Conservation (phyloP, 2,329 filamentous ascomycete species). For the Pyrenophora teres region DNA sequence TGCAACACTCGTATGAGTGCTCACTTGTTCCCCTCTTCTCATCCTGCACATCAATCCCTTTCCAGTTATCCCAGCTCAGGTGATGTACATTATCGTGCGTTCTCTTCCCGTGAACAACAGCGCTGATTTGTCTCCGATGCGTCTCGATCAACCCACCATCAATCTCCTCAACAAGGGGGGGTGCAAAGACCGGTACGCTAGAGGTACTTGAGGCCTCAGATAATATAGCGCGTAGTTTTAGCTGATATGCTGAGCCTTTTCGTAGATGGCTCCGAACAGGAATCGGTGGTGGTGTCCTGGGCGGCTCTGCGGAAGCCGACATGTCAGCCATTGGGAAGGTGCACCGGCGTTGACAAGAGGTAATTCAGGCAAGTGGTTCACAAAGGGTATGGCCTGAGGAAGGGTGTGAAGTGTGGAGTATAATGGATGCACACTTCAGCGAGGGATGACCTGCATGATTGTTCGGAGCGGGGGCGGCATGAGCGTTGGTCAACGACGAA, state of each 20-base stretch:
- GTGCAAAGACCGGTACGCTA: not conserved
- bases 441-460: conserved; percentile 2
- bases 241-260: not conserved
- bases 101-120: not conserved
- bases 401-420: not conserved
- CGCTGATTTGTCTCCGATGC: conserved; percentile 1
- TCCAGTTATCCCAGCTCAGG: too few relatives aligned
- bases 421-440: conserved; percentile 3
- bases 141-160: conserved; percentile 4
- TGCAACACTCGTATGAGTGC: too few relatives aligned
- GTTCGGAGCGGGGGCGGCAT: not conserved
- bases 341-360: not conserved
- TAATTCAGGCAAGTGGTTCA: not conserved
- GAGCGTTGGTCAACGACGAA: conserved; percentile 4
- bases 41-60: too few relatives aligned
- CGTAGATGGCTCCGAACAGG: conserved; percentile 10
- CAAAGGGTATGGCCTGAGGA: not conserved
- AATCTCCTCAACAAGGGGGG: not conserved
- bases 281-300: conserved; percentile 6
- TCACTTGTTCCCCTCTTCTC: too few relatives aligned
- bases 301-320: conserved; percentile 1
- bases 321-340: conserved; percentile 3
- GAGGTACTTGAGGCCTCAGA: not conserved
- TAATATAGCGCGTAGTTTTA: not conserved
- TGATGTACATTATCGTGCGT: not conserved